phyloP scores from a whole-genome alignment of 1,284 basidiomycete genomes.

The Apiotrichum sp. region DNA sequence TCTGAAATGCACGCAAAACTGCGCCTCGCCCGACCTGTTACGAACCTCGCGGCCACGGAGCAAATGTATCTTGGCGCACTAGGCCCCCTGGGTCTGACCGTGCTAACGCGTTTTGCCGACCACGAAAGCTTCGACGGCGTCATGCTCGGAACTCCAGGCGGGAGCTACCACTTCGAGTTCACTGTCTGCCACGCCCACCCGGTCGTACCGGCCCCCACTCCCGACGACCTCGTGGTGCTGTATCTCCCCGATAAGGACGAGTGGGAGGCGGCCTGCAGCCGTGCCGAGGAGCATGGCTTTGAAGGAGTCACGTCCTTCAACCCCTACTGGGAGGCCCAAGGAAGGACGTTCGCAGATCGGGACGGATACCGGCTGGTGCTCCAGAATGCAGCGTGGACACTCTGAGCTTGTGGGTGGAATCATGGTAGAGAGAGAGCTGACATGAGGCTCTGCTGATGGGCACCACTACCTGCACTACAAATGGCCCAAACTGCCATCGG shows the following conservation, averaged over 20 bases:
- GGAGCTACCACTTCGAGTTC: constrained; percentile 11
- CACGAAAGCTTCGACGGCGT: constrained; percentile 8
- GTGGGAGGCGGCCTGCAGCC: constrained; percentile 1
- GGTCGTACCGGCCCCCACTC: constrained; percentile 1
- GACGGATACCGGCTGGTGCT: constrained; percentile 14
- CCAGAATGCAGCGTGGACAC: constrained; percentile 1
- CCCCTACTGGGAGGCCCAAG: constrained; percentile 11
- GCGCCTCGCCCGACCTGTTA: constrained; percentile 10
- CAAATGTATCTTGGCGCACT: neutral
- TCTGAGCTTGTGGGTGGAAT: neutral
- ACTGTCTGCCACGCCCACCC: neutral
- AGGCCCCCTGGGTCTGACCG: neutral
- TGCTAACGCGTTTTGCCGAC: neutral
- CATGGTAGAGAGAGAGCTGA: no score
- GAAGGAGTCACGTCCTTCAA: constrained; percentile 1
- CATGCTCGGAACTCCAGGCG: constrained; percentile 7
- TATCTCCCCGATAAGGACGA: constrained; percentile 4
- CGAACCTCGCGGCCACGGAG: constrained; percentile 1
- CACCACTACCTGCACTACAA: no score
- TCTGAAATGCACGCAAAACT: constrained; percentile 3
- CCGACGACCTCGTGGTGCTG: constrained; percentile 12
- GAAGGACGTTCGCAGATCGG: constrained; percentile 3
- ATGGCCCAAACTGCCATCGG: no score
- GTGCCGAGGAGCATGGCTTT: neutral
- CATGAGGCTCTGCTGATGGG: no score